These are phyloP conservation scores for Protea cynaroides DNA, from an alignment of 164 flowering plant species.

Conservation along the genomic window DNA sequence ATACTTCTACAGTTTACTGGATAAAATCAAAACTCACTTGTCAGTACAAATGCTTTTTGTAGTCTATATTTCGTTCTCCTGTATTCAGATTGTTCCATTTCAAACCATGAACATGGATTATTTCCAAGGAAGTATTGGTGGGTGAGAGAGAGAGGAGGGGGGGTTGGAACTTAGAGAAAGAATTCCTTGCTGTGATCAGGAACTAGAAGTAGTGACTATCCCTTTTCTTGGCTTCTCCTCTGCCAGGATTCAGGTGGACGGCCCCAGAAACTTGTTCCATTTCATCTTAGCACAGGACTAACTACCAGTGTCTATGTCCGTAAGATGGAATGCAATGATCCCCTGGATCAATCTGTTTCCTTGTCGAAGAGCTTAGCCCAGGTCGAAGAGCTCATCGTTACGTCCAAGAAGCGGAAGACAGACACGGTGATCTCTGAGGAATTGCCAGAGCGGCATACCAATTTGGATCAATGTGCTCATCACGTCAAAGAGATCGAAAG, in stretches of 20 bases:
- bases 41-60: no score
- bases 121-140: no score
- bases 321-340: constrained; percentile 21
- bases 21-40: no score
- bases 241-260: constrained; percentile 38
- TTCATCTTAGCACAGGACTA: constrained; percentile 23
- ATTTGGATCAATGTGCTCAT: constrained; percentile 32
- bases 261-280: constrained; percentile 34
- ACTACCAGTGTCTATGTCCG: constrained; percentile 30
- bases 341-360: neutral
- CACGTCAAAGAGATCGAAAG: constrained; percentile 39
- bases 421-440: constrained; percentile 17
- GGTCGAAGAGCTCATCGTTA: constrained; percentile 17
- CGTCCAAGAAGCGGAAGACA: constrained; percentile 25
- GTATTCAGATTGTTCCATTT: no score
- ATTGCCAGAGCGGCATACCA: constrained; percentile 34
- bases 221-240: neutral
- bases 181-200: no score
- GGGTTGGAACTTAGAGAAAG: no score
- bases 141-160: no score
- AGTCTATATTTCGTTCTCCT: no score
- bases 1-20: no score
- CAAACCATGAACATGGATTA: no score
- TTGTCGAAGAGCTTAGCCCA: constrained; percentile 31
- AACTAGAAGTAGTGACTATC: no score